These are phyloP conservation scores for Diaporthe sp. DNA, from an alignment of 2,329 filamentous ascomycete genomes.

Conservation along the genomic window DNA sequence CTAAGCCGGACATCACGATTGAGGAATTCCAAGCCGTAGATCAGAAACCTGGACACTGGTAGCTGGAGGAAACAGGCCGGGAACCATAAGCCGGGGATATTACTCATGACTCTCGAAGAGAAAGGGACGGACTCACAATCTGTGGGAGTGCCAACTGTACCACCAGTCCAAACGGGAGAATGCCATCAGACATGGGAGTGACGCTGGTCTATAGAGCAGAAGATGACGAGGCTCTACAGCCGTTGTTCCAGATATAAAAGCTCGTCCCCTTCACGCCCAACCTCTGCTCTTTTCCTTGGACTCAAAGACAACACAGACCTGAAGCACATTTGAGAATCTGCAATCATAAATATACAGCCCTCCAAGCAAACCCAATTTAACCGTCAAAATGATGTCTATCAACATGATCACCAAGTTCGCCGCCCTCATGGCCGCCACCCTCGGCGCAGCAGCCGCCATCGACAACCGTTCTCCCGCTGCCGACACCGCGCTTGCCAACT, in stretches of 20 bases:
- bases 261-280: not conserved
- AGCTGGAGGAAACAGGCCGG: not conserved
- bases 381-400: not conserved
- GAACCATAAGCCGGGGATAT: not conserved
- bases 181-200: no score
- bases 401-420: not conserved
- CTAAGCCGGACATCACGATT: not conserved
- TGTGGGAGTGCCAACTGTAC: not conserved
- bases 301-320: no score
- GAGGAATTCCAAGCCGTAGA: not conserved
- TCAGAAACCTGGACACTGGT: not conserved
- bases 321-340: not conserved
- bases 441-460: not conserved
- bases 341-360: not conserved
- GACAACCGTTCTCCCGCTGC: not conserved
- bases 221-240: not conserved
- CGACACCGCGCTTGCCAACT: not conserved
- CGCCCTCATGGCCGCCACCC: not conserved
- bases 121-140: not conserved
- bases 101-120: not conserved
- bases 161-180: not conserved
- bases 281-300: not conserved
- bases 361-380: not conserved
- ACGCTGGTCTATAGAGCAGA: no score
- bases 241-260: not conserved